Percentiles rank a stretch among this genome's conserved stretches.
Evolutionary conservation across 2,329 filamentous ascomycete species (phyloP).

Genomic region (Fusarium mangiferae): DNA sequence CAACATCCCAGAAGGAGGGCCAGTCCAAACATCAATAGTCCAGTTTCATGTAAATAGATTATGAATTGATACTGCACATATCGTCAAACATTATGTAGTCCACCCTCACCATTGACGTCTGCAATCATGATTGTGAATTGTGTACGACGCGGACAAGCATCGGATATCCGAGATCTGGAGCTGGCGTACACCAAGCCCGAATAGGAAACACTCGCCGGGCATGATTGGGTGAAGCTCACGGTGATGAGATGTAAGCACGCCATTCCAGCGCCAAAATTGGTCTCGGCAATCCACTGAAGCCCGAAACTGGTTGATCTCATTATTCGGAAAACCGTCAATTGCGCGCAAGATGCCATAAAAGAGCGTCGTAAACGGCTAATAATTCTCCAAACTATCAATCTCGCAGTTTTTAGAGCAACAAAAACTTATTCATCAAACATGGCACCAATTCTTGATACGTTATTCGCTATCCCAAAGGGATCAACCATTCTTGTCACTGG

Average conservation of each 20-base stretch:
- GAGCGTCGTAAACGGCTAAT: too few relatives aligned
- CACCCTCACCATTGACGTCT: accelerated
- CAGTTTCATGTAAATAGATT: neutral
- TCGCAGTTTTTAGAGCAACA: too few relatives aligned
- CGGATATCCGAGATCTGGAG: neutral
- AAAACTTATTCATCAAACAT: neutral
- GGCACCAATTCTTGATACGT: neutral
- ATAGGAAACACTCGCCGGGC: accelerated
- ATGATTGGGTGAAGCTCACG: neutral
- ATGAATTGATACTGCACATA: neutral
- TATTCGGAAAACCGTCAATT: neutral
- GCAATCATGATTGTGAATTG: accelerated
- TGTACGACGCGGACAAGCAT: neutral
- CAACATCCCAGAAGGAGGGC: accelerated
- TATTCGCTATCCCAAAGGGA: neutral
- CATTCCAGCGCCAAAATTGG: neutral
- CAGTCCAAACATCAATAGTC: accelerated
- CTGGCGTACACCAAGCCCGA: neutral
- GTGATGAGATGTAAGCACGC: neutral
- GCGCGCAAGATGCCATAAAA: neutral
- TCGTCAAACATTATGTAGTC: accelerated
- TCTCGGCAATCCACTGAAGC: neutral
- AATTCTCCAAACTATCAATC: too few relatives aligned
- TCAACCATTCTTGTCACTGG: neutral
- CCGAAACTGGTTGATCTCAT: neutral